Base-by-base conservation (phyloP, 306 rosid species). In the Cicer pinnatifidum region DNA sequence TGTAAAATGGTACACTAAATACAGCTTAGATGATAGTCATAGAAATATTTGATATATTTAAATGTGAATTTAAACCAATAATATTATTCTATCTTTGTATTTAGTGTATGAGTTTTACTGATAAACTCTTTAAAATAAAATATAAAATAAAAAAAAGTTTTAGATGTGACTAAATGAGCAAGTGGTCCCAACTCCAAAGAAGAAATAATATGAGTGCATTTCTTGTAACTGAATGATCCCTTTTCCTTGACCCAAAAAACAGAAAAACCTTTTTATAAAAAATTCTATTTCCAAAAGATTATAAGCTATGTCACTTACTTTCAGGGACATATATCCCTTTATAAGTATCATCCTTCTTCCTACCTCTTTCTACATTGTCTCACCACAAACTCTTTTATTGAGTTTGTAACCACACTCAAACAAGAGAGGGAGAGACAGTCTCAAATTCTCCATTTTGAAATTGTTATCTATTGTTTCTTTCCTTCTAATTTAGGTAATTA, bases 161-260 rank as follows among this genome's bases (percentile, higher is more conserved):
- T n/a, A 67, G 8, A 47, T 35, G 38, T 16, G 53, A 65, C 16
- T 28, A 45, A 75, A 70, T 39, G 65, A 68, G 12, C 11, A 69
- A 71, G 85, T 82, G 82, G 85, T 61, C 20, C 80, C 61, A 8
- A 6, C 82, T 61, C 20, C 80, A 47, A 8, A 6, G 17, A 57
- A 43, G 19, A 38, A 19, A 10, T 13, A 67, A 48, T 67, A 6
- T 67, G 75, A 74, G 79, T 57, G 43, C 48, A 46, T 12, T 19
- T 44, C 56, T 63, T 75, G 81, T 70, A 82, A 78, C 82, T 50
- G 76, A 82, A 72, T 11, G 11, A 58, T 7, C 77, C 38, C 47
- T 19, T 54, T 19, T 3, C 61, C 61, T 54, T 19, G 9, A 57
- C 15, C 63, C 63, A 7, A 23, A 11, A 57, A 57, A 57, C 16